phyloP scores from a whole-genome alignment of 306 rosid species.

The Gastrolobium villosum region DNA sequence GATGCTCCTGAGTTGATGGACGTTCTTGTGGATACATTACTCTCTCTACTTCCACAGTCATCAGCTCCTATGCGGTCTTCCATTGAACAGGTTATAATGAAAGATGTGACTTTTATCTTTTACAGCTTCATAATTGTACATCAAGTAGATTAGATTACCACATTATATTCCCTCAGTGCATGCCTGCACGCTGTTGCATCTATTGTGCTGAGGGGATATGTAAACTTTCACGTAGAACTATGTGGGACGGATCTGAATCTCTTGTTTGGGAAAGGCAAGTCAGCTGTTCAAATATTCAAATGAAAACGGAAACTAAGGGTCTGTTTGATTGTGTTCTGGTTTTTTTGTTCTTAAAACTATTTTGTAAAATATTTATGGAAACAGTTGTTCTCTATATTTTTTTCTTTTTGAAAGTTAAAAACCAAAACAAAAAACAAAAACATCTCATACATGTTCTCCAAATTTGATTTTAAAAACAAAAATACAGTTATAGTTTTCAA shows the following conservation, averaged over 20 bases:
- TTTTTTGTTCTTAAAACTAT: too few relatives aligned
- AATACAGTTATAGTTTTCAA: too few relatives aligned
- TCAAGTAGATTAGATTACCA: background rate
- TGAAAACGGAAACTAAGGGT: background rate
- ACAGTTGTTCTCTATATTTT: too few relatives aligned
- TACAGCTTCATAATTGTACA: constrained; percentile 26
- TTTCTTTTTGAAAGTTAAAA: too few relatives aligned
- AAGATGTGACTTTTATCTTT: constrained; percentile 27
- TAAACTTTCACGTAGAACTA: background rate
- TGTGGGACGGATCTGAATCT: background rate
- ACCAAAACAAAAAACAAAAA: too few relatives aligned
- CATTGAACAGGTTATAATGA: constrained; percentile 83
- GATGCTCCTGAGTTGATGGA: constrained; percentile 79
- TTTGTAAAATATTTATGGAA: too few relatives aligned
- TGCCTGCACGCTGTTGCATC: constrained; percentile 11
- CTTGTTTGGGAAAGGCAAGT: background rate
- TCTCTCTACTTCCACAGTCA: constrained; percentile 92
- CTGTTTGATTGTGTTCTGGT: too few relatives aligned
- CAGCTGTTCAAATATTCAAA: background rate
- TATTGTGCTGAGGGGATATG: background rate
- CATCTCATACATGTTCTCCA: too few relatives aligned
- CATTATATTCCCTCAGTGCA: background rate
- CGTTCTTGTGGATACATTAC: constrained; percentile 94
- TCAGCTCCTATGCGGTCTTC: constrained; percentile 87
- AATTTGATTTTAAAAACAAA: too few relatives aligned